These are phyloP conservation scores for Exophiala dermatitidis DNA, from an alignment of 2,329 filamentous ascomycete genomes.

Conservation along the genomic window DNA sequence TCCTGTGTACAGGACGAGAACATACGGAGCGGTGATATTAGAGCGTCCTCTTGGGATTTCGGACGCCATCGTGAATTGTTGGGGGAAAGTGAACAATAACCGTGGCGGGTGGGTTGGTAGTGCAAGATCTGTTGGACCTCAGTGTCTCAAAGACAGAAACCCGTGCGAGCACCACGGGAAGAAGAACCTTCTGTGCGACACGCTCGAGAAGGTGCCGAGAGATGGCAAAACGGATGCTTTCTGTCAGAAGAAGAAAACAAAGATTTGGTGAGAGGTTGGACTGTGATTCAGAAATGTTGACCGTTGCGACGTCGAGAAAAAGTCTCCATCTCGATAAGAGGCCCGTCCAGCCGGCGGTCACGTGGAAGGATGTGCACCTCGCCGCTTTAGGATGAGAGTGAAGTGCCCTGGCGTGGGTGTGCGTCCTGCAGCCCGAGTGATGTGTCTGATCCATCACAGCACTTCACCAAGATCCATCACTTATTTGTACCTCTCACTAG, in stretches of 20 bases:
- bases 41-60: slow-evolving; percentile 16
- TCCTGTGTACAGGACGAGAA: background rate
- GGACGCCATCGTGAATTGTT: slow-evolving; percentile 5
- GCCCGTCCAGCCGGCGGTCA: background rate
- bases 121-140: slow-evolving; percentile 47
- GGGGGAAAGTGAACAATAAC: background rate
- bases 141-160: background rate
- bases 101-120: slow-evolving; percentile 3
- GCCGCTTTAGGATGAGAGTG: background rate
- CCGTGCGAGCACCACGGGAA: background rate
- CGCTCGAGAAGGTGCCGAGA: background rate
- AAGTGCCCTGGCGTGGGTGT: background rate
- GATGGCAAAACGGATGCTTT: background rate
- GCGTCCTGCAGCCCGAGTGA: background rate
- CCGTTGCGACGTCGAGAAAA: slow-evolving; percentile 43
- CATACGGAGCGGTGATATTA: slow-evolving; percentile 15
- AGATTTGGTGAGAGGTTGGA: slow-evolving; percentile 1
- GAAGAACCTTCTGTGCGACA: background rate
- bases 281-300: slow-evolving; percentile 1
- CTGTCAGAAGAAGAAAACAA: background rate
- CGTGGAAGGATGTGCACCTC: background rate
- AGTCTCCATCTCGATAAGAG: slow-evolving; percentile 45
- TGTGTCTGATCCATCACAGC: background rate
- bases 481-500: no score
- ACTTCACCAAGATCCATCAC: no score